phyloP scores from a whole-genome alignment of 768 basidiomycete species.

The Russula sp. region DNA sequence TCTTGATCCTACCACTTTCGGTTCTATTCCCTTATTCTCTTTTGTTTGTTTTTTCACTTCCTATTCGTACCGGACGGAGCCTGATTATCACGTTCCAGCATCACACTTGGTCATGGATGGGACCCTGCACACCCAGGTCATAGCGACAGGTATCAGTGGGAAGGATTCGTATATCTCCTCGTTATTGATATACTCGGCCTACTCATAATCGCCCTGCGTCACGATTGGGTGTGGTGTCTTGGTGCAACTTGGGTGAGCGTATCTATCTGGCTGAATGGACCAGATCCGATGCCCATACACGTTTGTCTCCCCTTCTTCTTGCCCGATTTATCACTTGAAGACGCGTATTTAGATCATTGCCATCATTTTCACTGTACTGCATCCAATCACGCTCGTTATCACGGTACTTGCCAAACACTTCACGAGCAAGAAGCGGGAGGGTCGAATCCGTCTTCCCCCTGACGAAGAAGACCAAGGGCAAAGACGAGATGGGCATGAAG shows the following conservation, averaged over 20 bases:
- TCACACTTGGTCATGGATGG: conserved; percentile 67
- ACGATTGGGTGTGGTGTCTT: conserved; percentile 73
- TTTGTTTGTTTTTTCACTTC: conserved; percentile 41
- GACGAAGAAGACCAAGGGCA: conserved; percentile 37
- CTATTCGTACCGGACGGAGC: background rate
- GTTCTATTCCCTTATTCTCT: conserved; percentile 62
- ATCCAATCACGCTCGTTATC: conserved; percentile 57
- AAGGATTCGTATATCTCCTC: conserved; percentile 67
- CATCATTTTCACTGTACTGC: conserved; percentile 62
- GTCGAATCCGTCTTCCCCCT: conserved; percentile 44
- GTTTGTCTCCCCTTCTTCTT: conserved; percentile 42
- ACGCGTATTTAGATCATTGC: conserved; percentile 48
- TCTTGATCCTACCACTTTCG: conserved; percentile 49
- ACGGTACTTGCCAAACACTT: conserved; percentile 42
- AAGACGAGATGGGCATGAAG: background rate
- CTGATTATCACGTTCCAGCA: conserved; percentile 40
- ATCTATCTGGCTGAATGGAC: conserved; percentile 56
- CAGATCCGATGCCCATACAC: conserved; percentile 63
- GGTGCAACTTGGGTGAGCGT: conserved; percentile 73
- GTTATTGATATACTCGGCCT: conserved; percentile 54
- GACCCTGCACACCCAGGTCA: conserved; percentile 51
- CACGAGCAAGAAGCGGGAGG: conserved; percentile 35
- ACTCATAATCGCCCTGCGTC: conserved; percentile 51
- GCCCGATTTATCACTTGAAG: background rate
- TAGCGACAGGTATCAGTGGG: conserved; percentile 61